These are phyloP conservation scores for Penicillium psychrosexuale DNA, from an alignment of 2,329 filamentous ascomycete genomes.

Conservation along the genomic window DNA sequence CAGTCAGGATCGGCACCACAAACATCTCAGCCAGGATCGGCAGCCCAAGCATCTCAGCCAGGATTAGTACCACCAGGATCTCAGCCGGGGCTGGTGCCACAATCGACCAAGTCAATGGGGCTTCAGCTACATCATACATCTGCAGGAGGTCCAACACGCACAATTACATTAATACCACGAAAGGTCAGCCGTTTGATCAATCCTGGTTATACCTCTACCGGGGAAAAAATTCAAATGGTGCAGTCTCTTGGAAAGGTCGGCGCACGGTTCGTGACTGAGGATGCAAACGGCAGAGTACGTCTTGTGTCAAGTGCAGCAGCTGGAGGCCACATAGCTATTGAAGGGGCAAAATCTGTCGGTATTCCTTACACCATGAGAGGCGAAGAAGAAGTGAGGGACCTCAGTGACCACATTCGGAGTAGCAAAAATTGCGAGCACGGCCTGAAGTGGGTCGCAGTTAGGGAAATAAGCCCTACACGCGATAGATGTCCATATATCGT, in stretches of 20 bases:
- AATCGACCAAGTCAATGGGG: background rate
- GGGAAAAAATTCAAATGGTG: background rate
- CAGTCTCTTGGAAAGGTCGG: background rate
- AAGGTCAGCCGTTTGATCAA: background rate
- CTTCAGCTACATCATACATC: background rate
- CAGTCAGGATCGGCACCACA: too few species aligned
- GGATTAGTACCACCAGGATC: background rate
- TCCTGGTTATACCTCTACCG: background rate
- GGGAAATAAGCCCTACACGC: background rate
- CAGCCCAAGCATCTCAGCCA: too few species aligned
- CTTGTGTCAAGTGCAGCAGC: background rate
- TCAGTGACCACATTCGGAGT: background rate
- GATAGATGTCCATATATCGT: background rate
- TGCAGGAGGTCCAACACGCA: background rate
- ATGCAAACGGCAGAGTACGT: background rate
- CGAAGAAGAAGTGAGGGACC: background rate
- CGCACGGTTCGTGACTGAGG: background rate
- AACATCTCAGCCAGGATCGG: too few species aligned
- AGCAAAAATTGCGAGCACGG: background rate
- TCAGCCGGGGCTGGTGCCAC: background rate
- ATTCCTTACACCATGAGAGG: background rate
- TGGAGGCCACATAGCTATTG: background rate
- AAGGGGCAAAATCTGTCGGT: background rate
- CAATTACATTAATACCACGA: background rate
- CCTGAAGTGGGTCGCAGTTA: background rate